A percentile compares a stretch with the other conserved stretches of the same genome.
phyloP scores from a whole-genome alignment of 2,329 filamentous ascomycete species.

The Penicillium oxalicum region DNA sequence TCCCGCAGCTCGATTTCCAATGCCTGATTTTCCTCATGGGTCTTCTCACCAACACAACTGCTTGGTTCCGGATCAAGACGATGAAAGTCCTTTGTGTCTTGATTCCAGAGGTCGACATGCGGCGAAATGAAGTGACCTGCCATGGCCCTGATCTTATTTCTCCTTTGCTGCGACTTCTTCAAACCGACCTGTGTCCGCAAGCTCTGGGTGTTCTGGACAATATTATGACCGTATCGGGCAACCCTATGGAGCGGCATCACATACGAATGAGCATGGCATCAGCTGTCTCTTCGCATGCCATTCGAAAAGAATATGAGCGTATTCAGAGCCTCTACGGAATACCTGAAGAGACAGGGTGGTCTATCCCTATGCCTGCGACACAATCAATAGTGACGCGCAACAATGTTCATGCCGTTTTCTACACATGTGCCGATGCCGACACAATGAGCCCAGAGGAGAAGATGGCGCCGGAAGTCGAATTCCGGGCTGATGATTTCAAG shows the following conservation, averaged over 20 bases:
- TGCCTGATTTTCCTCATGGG: conserved; percentile 88
- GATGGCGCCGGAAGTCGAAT: conserved; percentile 81
- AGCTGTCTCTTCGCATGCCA: conserved; percentile 67
- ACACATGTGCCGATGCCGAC: conserved; percentile 72
- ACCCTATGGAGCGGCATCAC: conserved; percentile 88
- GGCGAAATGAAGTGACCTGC: conserved; percentile 77
- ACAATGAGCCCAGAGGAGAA: conserved; percentile 54
- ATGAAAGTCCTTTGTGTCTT: conserved; percentile 84
- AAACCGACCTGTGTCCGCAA: conserved; percentile 90
- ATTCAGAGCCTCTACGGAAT: conserved; percentile 95
- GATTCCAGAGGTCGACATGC: conserved; percentile 89
- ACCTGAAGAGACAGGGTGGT: conserved; percentile 92
- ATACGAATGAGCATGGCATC: conserved; percentile 97
- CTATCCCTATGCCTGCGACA: conserved; percentile 83
- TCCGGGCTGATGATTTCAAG: conserved; percentile 80
- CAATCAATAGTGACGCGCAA: conserved; percentile 80
- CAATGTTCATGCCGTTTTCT: conserved; percentile 95
- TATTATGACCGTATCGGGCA: conserved; percentile 89
- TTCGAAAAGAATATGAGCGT: conserved; percentile 89
- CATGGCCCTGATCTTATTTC: conserved; percentile 95
- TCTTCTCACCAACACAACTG: conserved; percentile 76
- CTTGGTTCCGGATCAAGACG: conserved; percentile 87
- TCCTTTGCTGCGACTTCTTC: conserved; percentile 77
- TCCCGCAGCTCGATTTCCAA: conserved; percentile 74
- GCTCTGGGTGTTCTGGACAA: conserved; percentile 88